These are phyloP conservation scores for Clitopilus hobsonii DNA, from an alignment of 768 basidiomycete genomes.

Conservation along the genomic window DNA sequence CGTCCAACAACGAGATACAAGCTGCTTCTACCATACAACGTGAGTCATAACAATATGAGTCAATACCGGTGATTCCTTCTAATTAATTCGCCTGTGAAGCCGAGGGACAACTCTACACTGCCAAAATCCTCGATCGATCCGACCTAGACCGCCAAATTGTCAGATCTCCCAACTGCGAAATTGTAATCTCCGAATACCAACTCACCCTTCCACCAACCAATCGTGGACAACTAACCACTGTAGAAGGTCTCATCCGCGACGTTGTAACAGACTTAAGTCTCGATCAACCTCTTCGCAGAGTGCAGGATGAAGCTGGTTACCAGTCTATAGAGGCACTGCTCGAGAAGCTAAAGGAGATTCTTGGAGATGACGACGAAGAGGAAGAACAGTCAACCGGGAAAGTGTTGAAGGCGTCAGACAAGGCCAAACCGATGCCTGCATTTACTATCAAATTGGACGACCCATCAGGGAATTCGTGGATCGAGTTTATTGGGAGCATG, in stretches of 20 bases:
- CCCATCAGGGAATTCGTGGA: slow-evolving; percentile 93
- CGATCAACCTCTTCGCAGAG: slow-evolving; percentile 80
- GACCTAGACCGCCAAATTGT: slow-evolving; percentile 94
- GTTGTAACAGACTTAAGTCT: slow-evolving; percentile 73
- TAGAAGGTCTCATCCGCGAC: slow-evolving; percentile 88
- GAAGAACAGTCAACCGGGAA: slow-evolving; percentile 35
- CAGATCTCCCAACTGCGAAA: slow-evolving; percentile 77
- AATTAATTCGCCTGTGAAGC: slow-evolving; percentile 37
- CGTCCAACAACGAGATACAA: slow-evolving; percentile 90
- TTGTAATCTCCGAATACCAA: slow-evolving; percentile 82
- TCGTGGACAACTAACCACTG: slow-evolving; percentile 92
- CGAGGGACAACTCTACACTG: slow-evolving; percentile 80
- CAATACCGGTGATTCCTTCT: neutral
- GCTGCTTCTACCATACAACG: slow-evolving; percentile 84
- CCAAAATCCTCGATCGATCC: slow-evolving; percentile 61
- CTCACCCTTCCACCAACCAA: slow-evolving; percentile 82
- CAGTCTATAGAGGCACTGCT: slow-evolving; percentile 73
- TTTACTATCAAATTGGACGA: slow-evolving; percentile 90
- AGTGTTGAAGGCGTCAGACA: slow-evolving; percentile 27
- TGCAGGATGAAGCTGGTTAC: slow-evolving; percentile 71
- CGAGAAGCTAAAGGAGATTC: slow-evolving; percentile 55
- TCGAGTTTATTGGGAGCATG: slow-evolving; percentile 85
- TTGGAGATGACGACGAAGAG: slow-evolving; percentile 58
- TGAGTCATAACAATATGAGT: slow-evolving; percentile 27
- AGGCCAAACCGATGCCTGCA: slow-evolving; percentile 52